Conservation (phyloP, 768 basidiomycete species). For the Leccinum rimulosum region DNA sequence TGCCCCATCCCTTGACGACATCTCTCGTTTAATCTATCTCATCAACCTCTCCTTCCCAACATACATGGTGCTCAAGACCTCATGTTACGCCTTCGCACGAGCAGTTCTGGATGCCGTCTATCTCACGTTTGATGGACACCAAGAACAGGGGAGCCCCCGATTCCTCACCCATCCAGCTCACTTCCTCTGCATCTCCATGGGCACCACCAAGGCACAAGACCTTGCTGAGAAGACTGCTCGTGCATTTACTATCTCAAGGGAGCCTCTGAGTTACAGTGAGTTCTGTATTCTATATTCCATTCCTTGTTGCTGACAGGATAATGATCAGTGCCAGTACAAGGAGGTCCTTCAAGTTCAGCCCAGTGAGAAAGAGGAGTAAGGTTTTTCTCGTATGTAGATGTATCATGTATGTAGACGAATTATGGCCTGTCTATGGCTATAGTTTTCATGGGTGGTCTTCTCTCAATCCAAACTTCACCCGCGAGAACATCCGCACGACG, state of each 20-base stretch:
- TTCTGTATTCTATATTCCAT: not conserved
- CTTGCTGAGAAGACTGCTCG: not conserved
- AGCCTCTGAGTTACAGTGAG: too few species aligned
- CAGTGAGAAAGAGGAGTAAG: too few species aligned
- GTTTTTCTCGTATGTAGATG: too few species aligned
- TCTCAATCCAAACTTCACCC: too few species aligned
- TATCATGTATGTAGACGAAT: too few species aligned
- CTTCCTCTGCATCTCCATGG: not conserved
- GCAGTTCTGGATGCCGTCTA: not conserved
- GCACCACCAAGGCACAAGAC: not conserved
- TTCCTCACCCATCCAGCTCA: not conserved
- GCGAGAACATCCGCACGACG: too few species aligned
- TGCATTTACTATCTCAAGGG: not conserved
- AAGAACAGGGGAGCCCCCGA: not conserved
- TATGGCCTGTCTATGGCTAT: too few species aligned
- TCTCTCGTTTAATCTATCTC: not conserved
- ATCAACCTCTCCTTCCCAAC: not conserved
- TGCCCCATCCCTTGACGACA: not conserved
- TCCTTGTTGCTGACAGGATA: not conserved
- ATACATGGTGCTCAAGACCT: not conserved
- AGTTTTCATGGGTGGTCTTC: too few species aligned
- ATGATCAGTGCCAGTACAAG: too few species aligned
- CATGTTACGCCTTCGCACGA: not conserved
- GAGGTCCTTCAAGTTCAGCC: too few species aligned
- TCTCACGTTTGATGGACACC: not conserved